Base-by-base conservation (phyloP, 306 rosid genomes). In the Erythrophleum fordii region DNA sequence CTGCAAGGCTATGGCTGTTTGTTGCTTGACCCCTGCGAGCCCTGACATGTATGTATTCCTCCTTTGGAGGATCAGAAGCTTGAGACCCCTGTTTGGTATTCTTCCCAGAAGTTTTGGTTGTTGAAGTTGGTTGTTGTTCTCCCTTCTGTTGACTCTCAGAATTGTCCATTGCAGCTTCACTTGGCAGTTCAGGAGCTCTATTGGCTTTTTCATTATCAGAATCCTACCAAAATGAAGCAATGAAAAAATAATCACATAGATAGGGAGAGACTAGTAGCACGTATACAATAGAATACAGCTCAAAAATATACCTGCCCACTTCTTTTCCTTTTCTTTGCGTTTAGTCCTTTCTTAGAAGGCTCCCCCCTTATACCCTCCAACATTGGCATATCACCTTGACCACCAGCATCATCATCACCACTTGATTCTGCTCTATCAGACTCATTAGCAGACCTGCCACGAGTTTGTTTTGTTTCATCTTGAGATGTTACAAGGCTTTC, bases 1-100 rank as follows among this genome's bases (percentile, higher is more conserved):
- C 99, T 42, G 99, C 99, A 82, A 95, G 99, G 85, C 98, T 95
- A 59, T 95, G 99, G 85, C 99, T 95, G 86, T 93, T 95, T 56
- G 99, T 95, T 48, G 99, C 99, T 87, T 95, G 98, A 85, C 99
- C 99, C 80, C 99, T 88, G 60, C 99, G 94, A 74, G 99, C 98
- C 86, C 98, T 83, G 72, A 95, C 90, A 65, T 95, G 99, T 82
- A 93, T 93, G 80, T 93, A 95, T 18, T 93, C 99, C 82, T 95
- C 97, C 84, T 93, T 96, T 11, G 94, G 83, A 28, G 77, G 90
- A 86, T 92, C 98, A 35, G 97, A 90, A 23, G 90, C 79, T 83
- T 89, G 97, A 72, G 97, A 88, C 45, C 94, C 97, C 65, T 88
- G 91, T 77, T 91, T 93, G 46, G 86, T 78, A 73, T 90, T 88